phyloP scores from a whole-genome alignment of 1,139 yeast species.

The Yamadazyma buinensis region DNA sequence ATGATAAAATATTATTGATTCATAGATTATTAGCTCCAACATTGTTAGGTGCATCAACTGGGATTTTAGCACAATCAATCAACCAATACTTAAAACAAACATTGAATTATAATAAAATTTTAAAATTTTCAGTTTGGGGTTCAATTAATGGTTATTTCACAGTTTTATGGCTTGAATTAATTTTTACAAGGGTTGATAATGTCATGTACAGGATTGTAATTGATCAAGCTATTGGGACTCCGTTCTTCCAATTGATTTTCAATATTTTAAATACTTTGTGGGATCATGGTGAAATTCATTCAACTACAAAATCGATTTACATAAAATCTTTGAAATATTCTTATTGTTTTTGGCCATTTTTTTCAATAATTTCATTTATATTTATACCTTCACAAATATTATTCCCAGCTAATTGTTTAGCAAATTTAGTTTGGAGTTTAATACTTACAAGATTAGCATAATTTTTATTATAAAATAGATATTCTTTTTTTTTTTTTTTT shows the following conservation, averaged over 20 bases:
- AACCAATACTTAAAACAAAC: conserved; percentile 45
- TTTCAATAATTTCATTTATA: conserved; percentile 48
- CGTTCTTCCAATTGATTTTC: conserved; percentile 51
- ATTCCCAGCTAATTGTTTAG: conserved; percentile 58
- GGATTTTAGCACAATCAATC: conserved; percentile 56
- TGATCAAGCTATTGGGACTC: conserved; percentile 57
- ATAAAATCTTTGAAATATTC: conserved; percentile 49
- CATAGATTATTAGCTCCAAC: conserved; percentile 37
- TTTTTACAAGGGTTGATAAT: conserved; percentile 35
- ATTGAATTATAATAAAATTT: conserved; percentile 36
- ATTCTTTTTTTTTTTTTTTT: background rate
- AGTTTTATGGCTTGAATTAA: conserved; percentile 52
- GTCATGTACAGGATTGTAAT: conserved; percentile 36
- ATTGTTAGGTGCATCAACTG: conserved; percentile 45
- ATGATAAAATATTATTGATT: conserved; percentile 18
- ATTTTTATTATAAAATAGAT: background rate
- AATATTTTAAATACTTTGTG: conserved; percentile 48
- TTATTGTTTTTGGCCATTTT: conserved; percentile 58
- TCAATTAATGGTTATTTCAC: conserved; percentile 53
- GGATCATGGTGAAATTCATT: conserved; percentile 46
- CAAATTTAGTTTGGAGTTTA: conserved; percentile 54
- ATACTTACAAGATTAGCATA: conserved; percentile 33
- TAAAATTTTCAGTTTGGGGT: conserved; percentile 62
- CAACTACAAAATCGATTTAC: conserved; percentile 29
- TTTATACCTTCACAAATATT: conserved; percentile 44